A percentile compares a stretch with the other conserved stretches of the same genome.
phyloP scores from a whole-genome alignment of 2,329 filamentous ascomycete species.

The Catunica adiposa region DNA sequence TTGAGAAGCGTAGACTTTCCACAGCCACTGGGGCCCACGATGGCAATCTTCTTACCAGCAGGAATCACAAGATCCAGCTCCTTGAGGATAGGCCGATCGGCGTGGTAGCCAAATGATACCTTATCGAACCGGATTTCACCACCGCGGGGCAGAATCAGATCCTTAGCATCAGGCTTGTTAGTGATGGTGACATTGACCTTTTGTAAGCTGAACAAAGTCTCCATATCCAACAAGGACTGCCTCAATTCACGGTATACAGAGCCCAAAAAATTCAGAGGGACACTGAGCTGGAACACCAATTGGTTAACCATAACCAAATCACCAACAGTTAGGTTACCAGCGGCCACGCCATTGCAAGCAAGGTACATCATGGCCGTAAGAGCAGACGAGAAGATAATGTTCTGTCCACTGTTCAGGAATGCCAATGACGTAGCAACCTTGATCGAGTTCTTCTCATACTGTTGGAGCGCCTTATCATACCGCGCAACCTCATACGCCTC shows the following conservation, averaged over 20 bases:
- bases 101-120: conserved; percentile 82
- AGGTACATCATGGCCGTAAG: conserved; percentile 98
- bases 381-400: conserved; percentile 88
- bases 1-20: conserved; percentile 89
- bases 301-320: conserved; percentile 99
- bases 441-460: conserved; percentile 88
- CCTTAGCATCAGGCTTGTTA: conserved; percentile 57
- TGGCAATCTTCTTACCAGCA: conserved; percentile 85
- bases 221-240: conserved; percentile 93
- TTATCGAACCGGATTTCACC: conserved; percentile 92
- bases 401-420: conserved; percentile 85
- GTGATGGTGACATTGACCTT: conserved; percentile 84
- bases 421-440: conserved; percentile 90
- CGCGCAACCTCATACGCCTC: conserved; percentile 84
- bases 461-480: conserved; percentile 71
- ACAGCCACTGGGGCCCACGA: conserved; percentile 89
- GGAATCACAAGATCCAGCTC: conserved; percentile 80
- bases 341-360: conserved; percentile 74
- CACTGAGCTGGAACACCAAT: conserved; percentile 91
- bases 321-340: conserved; percentile 69
- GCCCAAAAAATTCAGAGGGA: conserved; percentile 94
- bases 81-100: conserved; percentile 70
- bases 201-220: conserved; percentile 91
- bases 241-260: conserved; percentile 91
- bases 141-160: conserved; percentile 54